Base-by-base conservation (phyloP, 2,329 filamentous ascomycete species). In the Penicillium brasilianum region DNA sequence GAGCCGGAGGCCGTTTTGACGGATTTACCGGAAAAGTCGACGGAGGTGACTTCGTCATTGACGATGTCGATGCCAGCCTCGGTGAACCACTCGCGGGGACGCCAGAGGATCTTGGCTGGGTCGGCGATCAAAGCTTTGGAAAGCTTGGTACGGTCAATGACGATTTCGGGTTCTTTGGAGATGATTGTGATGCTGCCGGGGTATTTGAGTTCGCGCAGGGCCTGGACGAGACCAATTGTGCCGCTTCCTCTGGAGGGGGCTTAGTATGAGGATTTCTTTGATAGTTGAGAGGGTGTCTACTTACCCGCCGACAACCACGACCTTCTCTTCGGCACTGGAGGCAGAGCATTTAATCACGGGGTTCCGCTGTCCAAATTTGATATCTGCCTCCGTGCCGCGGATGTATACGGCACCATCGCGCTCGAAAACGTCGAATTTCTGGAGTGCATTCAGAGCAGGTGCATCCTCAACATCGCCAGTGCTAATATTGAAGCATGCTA, bases 401-500 rank as follows among this genome's bases (percentile, higher is more conserved):
- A 99, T 87, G 76, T 93, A 98, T 2, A 97, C 88, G 5, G 85
- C 89, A 34, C 92, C 93, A 69, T 95, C 87, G 72, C 90, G 93
- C 76, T 96, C 89, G 34, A 87, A 81, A 34, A 97, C 82, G 56
- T 92, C 88, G 80, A 96, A 99, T 54, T 89, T 89, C 49, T 90
- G 86, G 28, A 99, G 81, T n/a, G 91, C 85, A 71, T 98, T 92
- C 28, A 96, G 86, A 1, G 92, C 95, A 0, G 95, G 95, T 0
- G 94, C 93, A 73, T 98, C 92, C 79, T 99, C 95, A 61, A 98
- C 91, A 71, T 99, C 95, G 56, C 95, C 95, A 6, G 90, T 96
- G 58, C 85, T 85, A 65, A 92, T 87, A 65, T 92, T 95, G 81
- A 97, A 99, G 82, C 95, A 99, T 59, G 95, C 95, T 93, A 65